Conservation (phyloP, 768 basidiomycete species). For the Tylopilus felleus region DNA sequence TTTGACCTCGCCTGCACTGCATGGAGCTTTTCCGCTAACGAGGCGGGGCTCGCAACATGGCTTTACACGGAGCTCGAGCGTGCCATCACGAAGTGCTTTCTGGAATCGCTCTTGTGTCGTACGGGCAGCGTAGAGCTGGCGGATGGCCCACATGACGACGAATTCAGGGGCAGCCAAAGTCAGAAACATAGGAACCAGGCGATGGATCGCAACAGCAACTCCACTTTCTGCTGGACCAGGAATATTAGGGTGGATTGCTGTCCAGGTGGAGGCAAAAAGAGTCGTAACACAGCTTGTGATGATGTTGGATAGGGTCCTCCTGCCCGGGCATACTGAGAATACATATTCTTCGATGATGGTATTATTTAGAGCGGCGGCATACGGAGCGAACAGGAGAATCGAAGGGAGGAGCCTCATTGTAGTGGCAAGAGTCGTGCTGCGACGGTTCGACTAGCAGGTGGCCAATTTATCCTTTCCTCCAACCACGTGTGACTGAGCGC, state of each 20-base stretch:
- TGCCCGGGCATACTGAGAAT: neutral
- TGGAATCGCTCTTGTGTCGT: neutral
- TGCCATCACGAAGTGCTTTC: no score
- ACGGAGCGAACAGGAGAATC: neutral
- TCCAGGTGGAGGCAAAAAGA: neutral
- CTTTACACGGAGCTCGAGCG: neutral
- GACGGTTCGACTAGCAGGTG: no score
- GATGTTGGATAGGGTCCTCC: neutral
- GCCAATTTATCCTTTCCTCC: no score
- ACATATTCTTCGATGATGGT: neutral
- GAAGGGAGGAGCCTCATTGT: no score
- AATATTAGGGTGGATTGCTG: no score
- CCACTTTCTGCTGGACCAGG: neutral
- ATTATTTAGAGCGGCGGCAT: neutral
- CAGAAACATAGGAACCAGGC: neutral
- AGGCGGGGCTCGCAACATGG: neutral
- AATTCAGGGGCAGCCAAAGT: neutral
- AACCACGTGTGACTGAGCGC: no score
- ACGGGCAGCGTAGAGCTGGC: neutral
- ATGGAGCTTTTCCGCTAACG: neutral
- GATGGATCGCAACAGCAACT: neutral
- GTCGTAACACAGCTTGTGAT: neutral
- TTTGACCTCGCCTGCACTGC: neutral
- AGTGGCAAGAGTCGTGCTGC: no score
- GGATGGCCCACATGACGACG: neutral